Conservation (phyloP, 352 stramenopile genomes). For the Pythium volutum region DNA sequence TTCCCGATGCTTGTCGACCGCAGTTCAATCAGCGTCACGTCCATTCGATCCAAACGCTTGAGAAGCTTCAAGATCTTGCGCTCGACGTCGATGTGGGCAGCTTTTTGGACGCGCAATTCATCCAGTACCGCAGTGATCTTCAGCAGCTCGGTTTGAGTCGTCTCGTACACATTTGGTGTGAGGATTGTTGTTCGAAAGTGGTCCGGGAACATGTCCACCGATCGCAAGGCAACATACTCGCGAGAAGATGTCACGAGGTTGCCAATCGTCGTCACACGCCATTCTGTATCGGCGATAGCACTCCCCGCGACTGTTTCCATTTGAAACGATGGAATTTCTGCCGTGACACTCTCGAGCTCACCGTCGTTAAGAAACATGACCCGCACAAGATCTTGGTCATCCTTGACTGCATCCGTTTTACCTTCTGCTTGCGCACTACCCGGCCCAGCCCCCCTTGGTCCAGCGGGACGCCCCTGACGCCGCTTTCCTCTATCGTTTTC, state of each 20-base stretch:
- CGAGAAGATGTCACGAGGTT: slow-evolving; percentile 79
- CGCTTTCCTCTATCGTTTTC: slow-evolving; percentile 61
- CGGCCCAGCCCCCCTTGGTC: background rate
- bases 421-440: slow-evolving; percentile 14
- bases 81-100: slow-evolving; percentile 16
- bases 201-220: slow-evolving; percentile 80
- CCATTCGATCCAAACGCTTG: slow-evolving; percentile 63
- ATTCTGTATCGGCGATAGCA: slow-evolving; percentile 70
- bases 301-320: slow-evolving; percentile 60
- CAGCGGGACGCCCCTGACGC: slow-evolving; percentile 31
- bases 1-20: slow-evolving; percentile 83
- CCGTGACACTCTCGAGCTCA: slow-evolving; percentile 68
- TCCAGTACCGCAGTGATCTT: slow-evolving; percentile 64
- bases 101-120: slow-evolving; percentile 39
- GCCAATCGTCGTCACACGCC: slow-evolving; percentile 67
- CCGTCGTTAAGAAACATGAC: slow-evolving; percentile 81
- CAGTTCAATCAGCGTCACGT: slow-evolving; percentile 78
- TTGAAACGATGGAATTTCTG: slow-evolving; percentile 55
- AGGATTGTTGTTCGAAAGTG: slow-evolving; percentile 79
- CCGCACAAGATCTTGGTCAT: slow-evolving; percentile 67
- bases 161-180: slow-evolving; percentile 76
- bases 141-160: slow-evolving; percentile 70
- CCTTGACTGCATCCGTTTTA: slow-evolving; percentile 31
- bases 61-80: slow-evolving; percentile 60
- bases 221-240: slow-evolving; percentile 81